Evolutionary conservation across 2,329 filamentous ascomycete species (phyloP), one percentile per base, ranked within the genome.

Genomic region (Cercospora sojina): DNA sequence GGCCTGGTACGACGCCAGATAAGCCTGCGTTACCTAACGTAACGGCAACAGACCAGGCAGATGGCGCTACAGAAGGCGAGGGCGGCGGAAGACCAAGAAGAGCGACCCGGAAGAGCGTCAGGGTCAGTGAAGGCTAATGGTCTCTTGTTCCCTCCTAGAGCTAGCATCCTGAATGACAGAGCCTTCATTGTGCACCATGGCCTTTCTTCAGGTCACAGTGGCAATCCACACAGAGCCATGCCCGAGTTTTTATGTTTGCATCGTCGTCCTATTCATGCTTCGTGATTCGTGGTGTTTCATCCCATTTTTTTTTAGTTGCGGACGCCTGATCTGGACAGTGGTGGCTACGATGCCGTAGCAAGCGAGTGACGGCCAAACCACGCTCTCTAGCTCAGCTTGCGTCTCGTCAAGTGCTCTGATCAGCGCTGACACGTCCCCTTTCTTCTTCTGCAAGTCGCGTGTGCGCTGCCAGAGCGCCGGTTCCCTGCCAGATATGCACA

Each of bases 401-500:
- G 74, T 73, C 47, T 74, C 71, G 60, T 80, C 77, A 58, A 82
- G 77, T 8, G 70, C 72, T 38, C 74, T 72, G 9, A 81, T 69
- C 53, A 82, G 64, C 18, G 71, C 74, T 32, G 81, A 78, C 31
- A 81, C 75, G 31, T 78, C 78, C 6, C 75, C 73, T 6, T 65
- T 72, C 29, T 76, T 76, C 63, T 73, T 70, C 35, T 75, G 77
- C 35, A 75, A 76, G 47, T 69, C 70, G 49, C 77, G 64, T 59
- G 70, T 75, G n/a, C 64, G 64, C 47, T 75, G 71, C 5, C 74
- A 75, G 3, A 35, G 29, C 57, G 27, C 62, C 43, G 35, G 63
- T 59, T 74, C 74, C 35, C 70, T 66, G 3, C 88, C 89, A 66
- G 90, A 85, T 61, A 91, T 85, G 65, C 81, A 82, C 55, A 91